A percentile compares a stretch with the other conserved stretches of the same genome.
Conservation (phyloP, 805 yeast species). For the Kuraishia hungarica region DNA sequence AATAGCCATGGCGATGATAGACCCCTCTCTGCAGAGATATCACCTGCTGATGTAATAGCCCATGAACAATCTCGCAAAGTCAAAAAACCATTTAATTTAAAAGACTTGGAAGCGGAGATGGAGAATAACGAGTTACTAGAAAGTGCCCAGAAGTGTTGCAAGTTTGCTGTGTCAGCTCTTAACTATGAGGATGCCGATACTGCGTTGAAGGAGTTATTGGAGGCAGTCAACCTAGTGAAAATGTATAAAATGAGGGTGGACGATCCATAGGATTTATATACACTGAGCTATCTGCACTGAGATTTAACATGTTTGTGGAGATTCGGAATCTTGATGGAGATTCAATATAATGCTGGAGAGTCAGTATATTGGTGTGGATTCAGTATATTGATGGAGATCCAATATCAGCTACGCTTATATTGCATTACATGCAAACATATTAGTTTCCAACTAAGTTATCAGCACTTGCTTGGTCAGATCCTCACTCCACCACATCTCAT, state of each 20-base stretch:
- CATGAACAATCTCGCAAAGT: not conserved
- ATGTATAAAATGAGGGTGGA: conserved; percentile 2
- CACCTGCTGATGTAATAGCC: not conserved
- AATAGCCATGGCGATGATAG: not conserved
- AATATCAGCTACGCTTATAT: too few relatives aligned
- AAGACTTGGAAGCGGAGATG: conserved; percentile 12
- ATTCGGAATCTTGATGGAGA: too few relatives aligned
- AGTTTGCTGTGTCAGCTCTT: conserved; percentile 65
- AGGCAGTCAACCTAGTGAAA: conserved; percentile 33
- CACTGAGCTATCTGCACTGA: not conserved
- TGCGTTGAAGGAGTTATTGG: conserved; percentile 45
- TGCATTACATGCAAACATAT: too few relatives aligned
- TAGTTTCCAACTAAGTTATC: too few relatives aligned
- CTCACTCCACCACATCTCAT: too few relatives aligned
- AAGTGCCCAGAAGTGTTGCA: conserved; percentile 53
- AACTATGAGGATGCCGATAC: conserved; percentile 63
- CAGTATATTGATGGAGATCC: too few relatives aligned
- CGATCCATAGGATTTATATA: not conserved
- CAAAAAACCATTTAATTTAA: conserved; percentile 4
- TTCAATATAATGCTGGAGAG: too few relatives aligned
- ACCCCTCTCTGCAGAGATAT: not conserved
- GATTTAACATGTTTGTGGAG: not conserved
- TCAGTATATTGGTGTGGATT: too few relatives aligned
- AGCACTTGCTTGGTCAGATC: too few relatives aligned
- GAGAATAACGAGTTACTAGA: conserved; percentile 23